Percentiles rank a stretch among this genome's conserved stretches.
Evolutionary conservation across 805 yeast species (phyloP).

Genomic region (Isabelozyma gotoi): DNA sequence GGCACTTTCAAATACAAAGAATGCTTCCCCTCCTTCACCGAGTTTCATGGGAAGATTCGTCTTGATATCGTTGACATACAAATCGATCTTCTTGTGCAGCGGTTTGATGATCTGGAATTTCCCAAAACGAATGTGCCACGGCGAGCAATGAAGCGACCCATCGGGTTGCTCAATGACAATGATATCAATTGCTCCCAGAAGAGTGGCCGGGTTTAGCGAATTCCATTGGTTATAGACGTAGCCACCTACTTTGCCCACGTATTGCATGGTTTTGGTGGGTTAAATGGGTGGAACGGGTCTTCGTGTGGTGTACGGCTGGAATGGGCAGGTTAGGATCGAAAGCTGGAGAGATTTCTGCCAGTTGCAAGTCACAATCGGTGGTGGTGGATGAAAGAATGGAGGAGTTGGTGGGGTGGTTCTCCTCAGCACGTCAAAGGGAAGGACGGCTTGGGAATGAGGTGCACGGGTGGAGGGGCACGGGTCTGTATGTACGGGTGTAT

Average conservation of each 20-base stretch:
- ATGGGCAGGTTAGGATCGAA: too few species aligned
- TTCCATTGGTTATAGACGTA: slow-evolving; percentile 97
- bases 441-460: too few species aligned
- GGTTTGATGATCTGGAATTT: slow-evolving; percentile 91
- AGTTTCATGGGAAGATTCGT: slow-evolving; percentile 92
- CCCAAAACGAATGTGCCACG: slow-evolving; percentile 96
- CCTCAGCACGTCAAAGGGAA: too few species aligned
- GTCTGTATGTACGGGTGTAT: too few species aligned
- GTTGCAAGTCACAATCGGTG: too few species aligned
- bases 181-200: slow-evolving; percentile 96
- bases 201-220: slow-evolving; percentile 92
- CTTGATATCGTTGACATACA: slow-evolving; percentile 77
- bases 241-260: slow-evolving; percentile 93
- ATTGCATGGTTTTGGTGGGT: too few species aligned
- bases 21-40: slow-evolving; percentile 98
- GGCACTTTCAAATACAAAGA: slow-evolving; percentile 88
- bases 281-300: too few species aligned
- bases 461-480: too few species aligned
- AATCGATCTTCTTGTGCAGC: slow-evolving; percentile 89
- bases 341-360: too few species aligned
- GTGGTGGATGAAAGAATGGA: too few species aligned
- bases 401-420: too few species aligned
- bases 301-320: too few species aligned
- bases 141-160: slow-evolving; percentile 82
- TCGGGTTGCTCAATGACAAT: slow-evolving; percentile 89